Base-by-base conservation (phyloP, 2,329 filamentous ascomycete species). In the Epichloe coenophiala region DNA sequence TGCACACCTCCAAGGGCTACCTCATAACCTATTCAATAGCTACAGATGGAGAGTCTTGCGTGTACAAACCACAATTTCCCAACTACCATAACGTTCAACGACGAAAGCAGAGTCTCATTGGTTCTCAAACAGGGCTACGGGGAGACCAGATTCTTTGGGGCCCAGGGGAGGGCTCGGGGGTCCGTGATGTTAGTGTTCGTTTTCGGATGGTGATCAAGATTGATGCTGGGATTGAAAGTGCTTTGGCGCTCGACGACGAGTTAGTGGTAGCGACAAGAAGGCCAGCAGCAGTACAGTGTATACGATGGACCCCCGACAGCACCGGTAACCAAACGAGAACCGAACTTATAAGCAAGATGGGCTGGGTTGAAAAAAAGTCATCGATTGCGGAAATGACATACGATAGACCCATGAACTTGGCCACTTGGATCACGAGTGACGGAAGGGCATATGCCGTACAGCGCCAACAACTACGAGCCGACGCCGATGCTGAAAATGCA, bases 151-250 rank as follows among this genome's bases (percentile, higher is more conserved):
- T 84, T 47, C 64, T 85, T 12, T 80, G 85, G 66, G 87, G 87
- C 0, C 80, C 86, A 2, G 90, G 90, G 36, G 93, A 96, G 65
- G 86, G 86, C 9, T 77, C 77, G 46, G 88, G 88, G 88, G 83
- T 95, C 47, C 80, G 81, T 49, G 93, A 98, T 67, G 81, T 95
- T 51, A 95, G 85, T 59, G 77, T 98, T 46, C 85, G 88, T 11
- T 98, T 98, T 67, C 81, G 91, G 51, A 95, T 96, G 86, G 91
- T 95, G 13, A 97, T 98, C 62, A 94, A 95, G 64, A 88, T 98
- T 17, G 93, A 98, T 67, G 93, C 93, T 3, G 93, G 93, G 2
- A 96, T 98, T 59, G 83, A 83, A 58, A 87, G 83, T 60, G 88
- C 87, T 11, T 71, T 97, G 50, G 91, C 93, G 2, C 75, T 97